phyloP scores from a whole-genome alignment of 768 basidiomycete species.

The Termitomyces sp. region DNA sequence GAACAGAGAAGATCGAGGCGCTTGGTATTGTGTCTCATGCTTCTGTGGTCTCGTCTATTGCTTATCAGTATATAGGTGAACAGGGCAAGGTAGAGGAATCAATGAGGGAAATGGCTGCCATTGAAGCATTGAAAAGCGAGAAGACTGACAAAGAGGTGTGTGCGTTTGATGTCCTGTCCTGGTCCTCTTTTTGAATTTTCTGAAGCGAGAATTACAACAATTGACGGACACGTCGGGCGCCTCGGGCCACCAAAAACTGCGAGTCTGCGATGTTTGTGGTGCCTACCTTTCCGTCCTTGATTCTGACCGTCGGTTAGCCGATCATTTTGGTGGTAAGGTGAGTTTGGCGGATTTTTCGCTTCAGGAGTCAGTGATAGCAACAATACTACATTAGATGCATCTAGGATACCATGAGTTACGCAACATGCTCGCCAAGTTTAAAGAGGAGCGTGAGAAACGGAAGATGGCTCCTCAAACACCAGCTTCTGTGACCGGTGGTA shows the following conservation, averaged over 20 bases:
- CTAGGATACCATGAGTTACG: slow-evolving; percentile 97
- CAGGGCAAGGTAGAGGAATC: slow-evolving; percentile 99
- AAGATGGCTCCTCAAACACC: slow-evolving; percentile 46
- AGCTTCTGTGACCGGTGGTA: slow-evolving; percentile 26
- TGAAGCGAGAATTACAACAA: slow-evolving; percentile 87
- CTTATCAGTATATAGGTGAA: slow-evolving; percentile 55
- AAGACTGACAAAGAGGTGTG: slow-evolving; percentile 92
- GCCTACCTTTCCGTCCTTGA: slow-evolving; percentile 98
- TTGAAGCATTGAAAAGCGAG: slow-evolving; percentile 95
- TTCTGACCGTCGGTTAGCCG: slow-evolving; percentile 96
- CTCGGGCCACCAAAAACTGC: slow-evolving; percentile 98
- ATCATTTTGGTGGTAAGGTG: slow-evolving; percentile 99
- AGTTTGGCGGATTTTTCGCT: slow-evolving; percentile 23
- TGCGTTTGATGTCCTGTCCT: not conserved
- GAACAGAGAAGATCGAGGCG: slow-evolving; percentile 96
- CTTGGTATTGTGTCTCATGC: slow-evolving; percentile 45
- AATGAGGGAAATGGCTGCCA: slow-evolving; percentile 95
- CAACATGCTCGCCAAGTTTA: slow-evolving; percentile 87
- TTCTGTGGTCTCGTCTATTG: slow-evolving; percentile 18
- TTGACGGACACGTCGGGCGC: slow-evolving; percentile 97
- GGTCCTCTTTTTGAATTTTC: slow-evolving; percentile 9
- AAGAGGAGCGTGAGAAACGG: slow-evolving; percentile 85
- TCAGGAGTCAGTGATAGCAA: slow-evolving; percentile 13
- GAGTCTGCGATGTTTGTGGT: slow-evolving; percentile 99
- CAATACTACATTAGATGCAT: slow-evolving; percentile 74